A percentile compares a stretch with the other conserved stretches of the same genome.
Conservation (phyloP, 23 red algal genomes). For the Porphyridium purpureum region DNA sequence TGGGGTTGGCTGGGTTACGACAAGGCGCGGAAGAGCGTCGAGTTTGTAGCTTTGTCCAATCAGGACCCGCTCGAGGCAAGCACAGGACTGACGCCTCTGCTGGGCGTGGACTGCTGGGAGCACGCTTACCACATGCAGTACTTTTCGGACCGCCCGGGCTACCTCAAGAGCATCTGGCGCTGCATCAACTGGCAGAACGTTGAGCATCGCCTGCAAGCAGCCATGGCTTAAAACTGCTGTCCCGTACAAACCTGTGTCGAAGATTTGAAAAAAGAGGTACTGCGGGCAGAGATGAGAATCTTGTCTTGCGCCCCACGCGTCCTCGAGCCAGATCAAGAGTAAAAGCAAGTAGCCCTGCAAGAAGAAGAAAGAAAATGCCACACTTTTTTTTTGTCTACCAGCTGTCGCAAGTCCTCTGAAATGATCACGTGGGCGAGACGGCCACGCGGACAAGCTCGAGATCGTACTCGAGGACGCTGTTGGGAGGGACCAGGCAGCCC, state of each 20-base stretch:
- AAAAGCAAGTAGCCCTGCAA: too few relatives aligned
- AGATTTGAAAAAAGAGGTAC: too few relatives aligned
- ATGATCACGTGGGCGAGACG: slow-evolving; percentile 59
- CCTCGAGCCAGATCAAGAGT: too few relatives aligned
- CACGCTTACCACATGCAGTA: slow-evolving; percentile 52
- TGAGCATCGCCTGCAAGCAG: slow-evolving; percentile 8
- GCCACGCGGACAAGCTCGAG: slow-evolving; percentile 60
- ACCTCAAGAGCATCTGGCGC: slow-evolving; percentile 37
- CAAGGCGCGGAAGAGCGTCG: slow-evolving; percentile 4
- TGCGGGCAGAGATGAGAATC: too few relatives aligned
- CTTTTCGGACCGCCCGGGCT: slow-evolving; percentile 15
- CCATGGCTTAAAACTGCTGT: slow-evolving; percentile 6
- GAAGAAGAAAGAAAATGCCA: too few relatives aligned
- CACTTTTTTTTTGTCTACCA: too few relatives aligned
- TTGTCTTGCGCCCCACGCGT: too few relatives aligned
- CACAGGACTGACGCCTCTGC: slow-evolving; percentile 9
- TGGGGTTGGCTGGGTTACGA: slow-evolving; percentile 13
- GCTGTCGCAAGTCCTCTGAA: too few relatives aligned
- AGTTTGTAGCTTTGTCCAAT: slow-evolving; percentile 10
- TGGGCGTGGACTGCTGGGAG: slow-evolving; percentile 46
- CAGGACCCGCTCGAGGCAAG: slow-evolving; percentile 14
- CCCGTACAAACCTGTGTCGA: too few relatives aligned
- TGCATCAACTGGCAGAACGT: slow-evolving; percentile 29
- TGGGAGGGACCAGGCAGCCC: slow-evolving; percentile 68
- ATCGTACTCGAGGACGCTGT: slow-evolving; percentile 52